Evolutionary conservation across 2,329 filamentous ascomycete species (phyloP), one percentile per base, ranked within the genome.

Genomic region (Pestalotiopsis sp.): DNA sequence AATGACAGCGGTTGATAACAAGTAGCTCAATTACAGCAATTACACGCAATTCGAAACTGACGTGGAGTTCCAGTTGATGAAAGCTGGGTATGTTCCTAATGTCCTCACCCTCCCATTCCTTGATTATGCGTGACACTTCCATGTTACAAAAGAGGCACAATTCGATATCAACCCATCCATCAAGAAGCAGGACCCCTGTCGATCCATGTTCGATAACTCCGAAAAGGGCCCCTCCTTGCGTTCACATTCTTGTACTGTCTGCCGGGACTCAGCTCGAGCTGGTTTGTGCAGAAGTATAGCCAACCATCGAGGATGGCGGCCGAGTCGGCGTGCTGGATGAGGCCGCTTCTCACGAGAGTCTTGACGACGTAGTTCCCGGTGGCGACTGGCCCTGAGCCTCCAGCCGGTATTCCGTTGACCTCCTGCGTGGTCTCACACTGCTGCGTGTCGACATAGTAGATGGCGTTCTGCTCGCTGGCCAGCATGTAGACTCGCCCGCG

Each of bases 281-380:
- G 81, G 66, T 83, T 83, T 9, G 80, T 82, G 67, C 78, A 80
- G 67, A 83, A 82, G 57, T 82, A 83, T 66, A 83, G 68, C 75
- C 78, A 83, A 1, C 80, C 81, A 71, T 81, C 77, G 70, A 79
- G 66, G 23, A 83, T 80, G 5, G 80, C 81, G 65, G 80, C 78
- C 6, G 74, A 78, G 68, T 83, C 81, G 2, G 81, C 80, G 74
- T 82, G 80, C 73, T 83, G 81, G 36, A 83, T 81, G 74, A 81
- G 74, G 1, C 74, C 81, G 65, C 75, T 82, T 23, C 80, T 73
- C 13, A 81, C 77, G 57, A 82, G 70, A 6, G 79, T 80, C 72
- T 80, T 81, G n/a, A 83, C 77, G 3, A 81, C 76, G 68, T 80
- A 82, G 65, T 81, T 75, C 20, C 78, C 72, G 6, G 78, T 72